A percentile compares a stretch with the other conserved stretches of the same genome.
phyloP scores from a whole-genome alignment of 1,139 yeast species.

The Geotrichum europaeum region DNA sequence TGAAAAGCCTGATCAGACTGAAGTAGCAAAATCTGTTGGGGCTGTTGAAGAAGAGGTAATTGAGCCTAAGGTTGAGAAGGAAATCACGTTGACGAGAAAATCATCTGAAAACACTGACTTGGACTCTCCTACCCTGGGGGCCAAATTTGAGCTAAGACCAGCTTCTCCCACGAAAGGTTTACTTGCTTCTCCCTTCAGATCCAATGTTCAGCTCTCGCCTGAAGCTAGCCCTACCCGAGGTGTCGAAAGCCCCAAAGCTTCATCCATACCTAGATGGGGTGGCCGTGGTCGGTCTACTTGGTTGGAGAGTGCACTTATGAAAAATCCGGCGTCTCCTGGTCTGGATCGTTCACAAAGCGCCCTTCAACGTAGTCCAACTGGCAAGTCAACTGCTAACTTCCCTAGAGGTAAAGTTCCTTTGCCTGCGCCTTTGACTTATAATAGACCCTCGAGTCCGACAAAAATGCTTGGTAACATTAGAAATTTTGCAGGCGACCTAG shows the following conservation, averaged over 20 bases:
- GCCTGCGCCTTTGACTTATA: constrained; percentile 11
- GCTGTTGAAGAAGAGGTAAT: not conserved
- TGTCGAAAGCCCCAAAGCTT: not conserved
- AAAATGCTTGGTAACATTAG: constrained; percentile 10
- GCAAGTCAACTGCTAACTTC: constrained; percentile 2
- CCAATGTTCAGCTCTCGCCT: not conserved
- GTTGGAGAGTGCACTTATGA: constrained; percentile 31
- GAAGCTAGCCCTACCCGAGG: constrained; percentile 5
- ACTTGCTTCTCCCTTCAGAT: not conserved
- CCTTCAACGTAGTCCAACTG: constrained; percentile 2
- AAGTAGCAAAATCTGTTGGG: not conserved
- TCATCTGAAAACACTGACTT: not conserved
- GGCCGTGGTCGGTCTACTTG: constrained; percentile 29
- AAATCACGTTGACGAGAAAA: not conserved
- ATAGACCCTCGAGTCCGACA: constrained; percentile 1
- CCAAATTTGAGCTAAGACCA: constrained; percentile 1
- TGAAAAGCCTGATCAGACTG: not conserved
- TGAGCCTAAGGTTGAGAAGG: not conserved
- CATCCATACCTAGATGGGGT: constrained; percentile 20
- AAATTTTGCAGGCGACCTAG: constrained; percentile 7
- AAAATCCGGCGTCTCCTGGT: constrained; percentile 19
- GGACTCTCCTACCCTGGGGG: not conserved
- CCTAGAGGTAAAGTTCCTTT: constrained; percentile 13
- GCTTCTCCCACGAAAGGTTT: not conserved
- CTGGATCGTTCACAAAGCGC: not conserved